Conservation (phyloP, 129 eudicot species). For the Flaveria sonorensis region DNA sequence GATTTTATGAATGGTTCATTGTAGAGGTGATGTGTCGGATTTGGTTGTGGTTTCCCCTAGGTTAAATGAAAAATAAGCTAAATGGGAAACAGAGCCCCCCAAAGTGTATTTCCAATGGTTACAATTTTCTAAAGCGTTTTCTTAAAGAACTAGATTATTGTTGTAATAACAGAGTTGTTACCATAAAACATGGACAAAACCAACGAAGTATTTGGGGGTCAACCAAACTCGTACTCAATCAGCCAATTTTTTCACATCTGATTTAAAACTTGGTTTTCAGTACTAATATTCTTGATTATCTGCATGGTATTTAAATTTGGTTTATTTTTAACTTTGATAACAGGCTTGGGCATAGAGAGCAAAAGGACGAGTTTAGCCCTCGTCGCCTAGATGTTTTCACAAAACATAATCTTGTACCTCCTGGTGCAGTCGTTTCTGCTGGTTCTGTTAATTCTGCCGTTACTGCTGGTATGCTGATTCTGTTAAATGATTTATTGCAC, state of each 20-base stretch:
- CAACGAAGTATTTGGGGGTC: background rate
- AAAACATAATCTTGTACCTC: slow-evolving; percentile 73
- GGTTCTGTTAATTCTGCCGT: slow-evolving; percentile 81
- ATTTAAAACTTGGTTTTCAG: background rate
- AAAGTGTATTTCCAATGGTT: background rate
- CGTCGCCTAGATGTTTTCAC: slow-evolving; percentile 81
- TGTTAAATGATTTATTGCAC: background rate
- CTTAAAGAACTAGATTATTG: background rate
- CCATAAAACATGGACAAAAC: background rate
- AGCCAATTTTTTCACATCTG: background rate
- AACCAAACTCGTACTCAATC: background rate
- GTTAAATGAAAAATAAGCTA: no score
- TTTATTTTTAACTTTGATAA: background rate
- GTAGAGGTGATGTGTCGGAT: background rate
- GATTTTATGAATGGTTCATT: background rate
- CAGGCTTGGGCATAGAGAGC: slow-evolving; percentile 98
- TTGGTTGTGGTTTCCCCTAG: background rate
- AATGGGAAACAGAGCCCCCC: background rate
- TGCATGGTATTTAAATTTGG: background rate
- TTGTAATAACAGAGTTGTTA: background rate
- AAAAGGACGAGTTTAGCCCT: slow-evolving; percentile 87
- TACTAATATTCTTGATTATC: background rate
- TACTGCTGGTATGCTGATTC: slow-evolving; percentile 63
- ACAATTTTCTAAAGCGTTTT: background rate
- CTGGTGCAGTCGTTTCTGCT: slow-evolving; percentile 86